Percentiles rank a stretch among this genome's conserved stretches.
phyloP scores from a whole-genome alignment of 2,329 filamentous ascomycete species.

The Mariannaea sp. region DNA sequence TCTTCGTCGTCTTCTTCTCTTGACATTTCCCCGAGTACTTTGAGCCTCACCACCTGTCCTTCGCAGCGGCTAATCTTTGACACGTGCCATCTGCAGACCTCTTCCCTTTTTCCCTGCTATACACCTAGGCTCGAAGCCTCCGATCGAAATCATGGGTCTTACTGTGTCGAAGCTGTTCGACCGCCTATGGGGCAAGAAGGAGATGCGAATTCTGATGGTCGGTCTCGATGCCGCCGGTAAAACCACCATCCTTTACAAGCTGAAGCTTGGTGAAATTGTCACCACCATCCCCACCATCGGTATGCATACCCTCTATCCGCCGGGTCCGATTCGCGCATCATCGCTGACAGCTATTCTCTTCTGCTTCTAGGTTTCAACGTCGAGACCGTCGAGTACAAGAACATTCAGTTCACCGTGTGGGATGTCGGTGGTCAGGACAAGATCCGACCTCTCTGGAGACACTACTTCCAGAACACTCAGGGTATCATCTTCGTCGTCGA shows the following conservation, averaged over 20 bases:
- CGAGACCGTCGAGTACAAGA: slow-evolving; percentile 99
- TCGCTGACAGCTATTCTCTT: slow-evolving; percentile 31
- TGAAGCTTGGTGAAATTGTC: slow-evolving; percentile 99
- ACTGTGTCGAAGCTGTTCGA: slow-evolving; percentile 96
- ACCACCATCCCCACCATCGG: slow-evolving; percentile 99
- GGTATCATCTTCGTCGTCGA: slow-evolving; percentile 99
- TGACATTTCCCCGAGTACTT: slow-evolving; percentile 19
- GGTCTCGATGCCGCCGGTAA: slow-evolving; percentile 99
- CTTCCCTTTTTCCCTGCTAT: slow-evolving; percentile 35
- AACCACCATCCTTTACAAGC: slow-evolving; percentile 99
- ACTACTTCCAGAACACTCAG: slow-evolving; percentile 99
- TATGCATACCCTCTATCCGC: slow-evolving; percentile 46
- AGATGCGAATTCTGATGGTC: slow-evolving; percentile 99
- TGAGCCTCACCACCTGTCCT: slow-evolving; percentile 29
- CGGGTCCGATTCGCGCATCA: background rate
- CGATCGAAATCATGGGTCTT: slow-evolving; percentile 88
- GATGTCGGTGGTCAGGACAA: slow-evolving; percentile 99
- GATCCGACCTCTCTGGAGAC: slow-evolving; percentile 98
- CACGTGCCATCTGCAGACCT: slow-evolving; percentile 15
- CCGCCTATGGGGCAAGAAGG: slow-evolving; percentile 98
- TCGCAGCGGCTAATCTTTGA: slow-evolving; percentile 21
- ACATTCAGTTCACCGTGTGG: slow-evolving; percentile 99
- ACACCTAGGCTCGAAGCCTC: slow-evolving; percentile 40
- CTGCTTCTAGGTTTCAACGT: slow-evolving; percentile 85
- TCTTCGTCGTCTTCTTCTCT: slow-evolving; percentile 21